Conservation (phyloP, 2,329 filamentous ascomycete genomes). For the Aspergillus fumigatiaffinis region DNA sequence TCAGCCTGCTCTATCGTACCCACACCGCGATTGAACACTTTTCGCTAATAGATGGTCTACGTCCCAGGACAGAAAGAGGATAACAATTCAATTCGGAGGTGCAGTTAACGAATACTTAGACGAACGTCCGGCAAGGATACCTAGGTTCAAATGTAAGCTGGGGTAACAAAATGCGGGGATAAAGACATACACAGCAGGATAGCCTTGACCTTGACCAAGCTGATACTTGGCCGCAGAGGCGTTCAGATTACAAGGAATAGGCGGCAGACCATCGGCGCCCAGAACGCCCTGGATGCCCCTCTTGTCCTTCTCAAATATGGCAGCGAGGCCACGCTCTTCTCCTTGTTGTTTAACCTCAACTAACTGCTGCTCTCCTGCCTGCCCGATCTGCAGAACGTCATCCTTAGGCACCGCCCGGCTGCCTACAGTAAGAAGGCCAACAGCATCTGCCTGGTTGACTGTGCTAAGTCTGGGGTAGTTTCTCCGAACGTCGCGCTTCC, state of each 20-base stretch:
- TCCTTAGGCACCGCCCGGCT: conserved; percentile 77
- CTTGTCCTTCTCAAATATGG: conserved; percentile 66
- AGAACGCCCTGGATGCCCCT: conserved; percentile 57
- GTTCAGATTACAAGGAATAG: conserved; percentile 71
- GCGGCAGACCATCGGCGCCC: conserved; percentile 75
- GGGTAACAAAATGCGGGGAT: conserved; percentile 21
- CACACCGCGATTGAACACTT: background rate
- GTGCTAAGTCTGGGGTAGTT: conserved; percentile 76
- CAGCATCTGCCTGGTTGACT: conserved; percentile 78
- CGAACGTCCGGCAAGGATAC: conserved; percentile 46
- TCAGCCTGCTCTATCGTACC: background rate
- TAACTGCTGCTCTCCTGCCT: conserved; percentile 68
- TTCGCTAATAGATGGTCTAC: background rate
- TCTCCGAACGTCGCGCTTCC: conserved; percentile 86
- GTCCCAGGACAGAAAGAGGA: background rate
- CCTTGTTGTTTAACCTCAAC: conserved; percentile 73
- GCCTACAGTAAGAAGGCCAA: conserved; percentile 78
- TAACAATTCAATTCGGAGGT: conserved; percentile 5
- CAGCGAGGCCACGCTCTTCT: conserved; percentile 65
- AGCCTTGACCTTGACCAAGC: conserved; percentile 63
- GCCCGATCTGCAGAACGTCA: conserved; percentile 69
- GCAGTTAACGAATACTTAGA: conserved; percentile 23
- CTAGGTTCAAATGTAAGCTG: conserved; percentile 22
- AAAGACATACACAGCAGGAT: conserved; percentile 61
- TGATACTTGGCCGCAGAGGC: conserved; percentile 56